These are phyloP conservation scores for Odontarrhena argentea DNA, from an alignment of 345 rosid species.

Conservation along the genomic window DNA sequence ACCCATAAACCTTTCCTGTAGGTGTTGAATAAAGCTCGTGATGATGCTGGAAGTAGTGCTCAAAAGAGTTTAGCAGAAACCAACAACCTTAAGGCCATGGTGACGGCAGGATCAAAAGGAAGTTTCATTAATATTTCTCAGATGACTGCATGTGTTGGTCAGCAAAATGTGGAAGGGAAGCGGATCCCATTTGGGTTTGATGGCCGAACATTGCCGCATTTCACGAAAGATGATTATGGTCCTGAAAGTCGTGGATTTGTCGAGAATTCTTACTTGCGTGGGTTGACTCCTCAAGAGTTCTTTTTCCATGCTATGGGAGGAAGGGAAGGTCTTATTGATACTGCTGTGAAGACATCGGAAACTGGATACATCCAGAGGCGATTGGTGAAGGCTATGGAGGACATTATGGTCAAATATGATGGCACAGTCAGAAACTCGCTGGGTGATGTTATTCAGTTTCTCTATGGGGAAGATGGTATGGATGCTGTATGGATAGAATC, in stretches of 20 bases:
- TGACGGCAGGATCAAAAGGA: constrained; percentile 98
- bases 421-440: constrained; percentile 96
- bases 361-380: constrained; percentile 99
- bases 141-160: constrained; percentile 99
- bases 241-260: constrained; percentile 99
- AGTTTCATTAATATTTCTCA: constrained; percentile 98
- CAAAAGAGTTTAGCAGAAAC: constrained; percentile 95
- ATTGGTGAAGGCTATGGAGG: constrained; percentile 98
- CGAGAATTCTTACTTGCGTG: constrained; percentile 95
- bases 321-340: constrained; percentile 99
- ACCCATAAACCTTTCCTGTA: constrained; percentile 32
- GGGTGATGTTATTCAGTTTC: constrained; percentile 98
- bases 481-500: constrained; percentile 97
- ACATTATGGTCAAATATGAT: constrained; percentile 98
- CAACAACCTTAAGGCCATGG: constrained; percentile 98
- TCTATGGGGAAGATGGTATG: constrained; percentile 99
- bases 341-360: constrained; percentile 98
- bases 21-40: constrained; percentile 98
- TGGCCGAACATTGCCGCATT: constrained; percentile 93
- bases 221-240: constrained; percentile 92
- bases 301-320: constrained; percentile 99
- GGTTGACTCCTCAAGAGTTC: constrained; percentile 98
- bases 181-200: constrained; percentile 93
- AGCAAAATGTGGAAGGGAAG: constrained; percentile 99
- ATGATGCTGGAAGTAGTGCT: constrained; percentile 98